A percentile compares a stretch with the other conserved stretches of the same genome.
Evolutionary conservation across 208 protist species (phyloP).

Genomic region (Herpetomonas tarakana): DNA sequence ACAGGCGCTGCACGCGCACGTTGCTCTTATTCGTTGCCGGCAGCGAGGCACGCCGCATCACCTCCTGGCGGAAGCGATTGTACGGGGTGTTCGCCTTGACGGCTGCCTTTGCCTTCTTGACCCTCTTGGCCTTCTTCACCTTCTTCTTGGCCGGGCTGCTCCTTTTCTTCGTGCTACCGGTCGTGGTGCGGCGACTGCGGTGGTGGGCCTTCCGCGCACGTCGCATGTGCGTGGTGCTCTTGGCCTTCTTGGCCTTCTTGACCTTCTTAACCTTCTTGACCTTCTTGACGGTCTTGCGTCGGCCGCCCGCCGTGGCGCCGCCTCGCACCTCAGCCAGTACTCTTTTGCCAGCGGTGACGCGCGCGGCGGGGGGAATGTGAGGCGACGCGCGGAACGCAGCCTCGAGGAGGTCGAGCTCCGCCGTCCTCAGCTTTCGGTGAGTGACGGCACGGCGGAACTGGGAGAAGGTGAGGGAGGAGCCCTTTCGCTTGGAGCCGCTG

Average conservation of each 20-base stretch:
- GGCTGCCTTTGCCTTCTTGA: constrained; percentile 8
- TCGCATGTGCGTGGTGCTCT: not conserved
- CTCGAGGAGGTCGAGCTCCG: not conserved
- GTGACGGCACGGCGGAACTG: not conserved
- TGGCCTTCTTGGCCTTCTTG: not conserved
- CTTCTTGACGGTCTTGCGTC: not conserved
- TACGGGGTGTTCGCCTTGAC: constrained; percentile 12
- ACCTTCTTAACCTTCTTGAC: not conserved
- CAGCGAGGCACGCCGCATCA: constrained; percentile 20
- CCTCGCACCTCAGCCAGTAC: not conserved
- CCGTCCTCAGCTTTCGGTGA: not conserved
- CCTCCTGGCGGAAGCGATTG: constrained; percentile 15
- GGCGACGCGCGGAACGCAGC: not conserved
- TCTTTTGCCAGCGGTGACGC: not conserved
- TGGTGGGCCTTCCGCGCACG: too few species aligned
- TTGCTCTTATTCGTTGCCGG: constrained; percentile 3
- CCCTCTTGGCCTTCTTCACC: not conserved
- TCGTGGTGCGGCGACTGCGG: too few species aligned
- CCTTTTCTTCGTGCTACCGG: not conserved
- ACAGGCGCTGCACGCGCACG: constrained; percentile 21
- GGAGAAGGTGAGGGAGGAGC: not conserved
- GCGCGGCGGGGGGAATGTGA: not conserved
- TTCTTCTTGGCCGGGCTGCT: not conserved
- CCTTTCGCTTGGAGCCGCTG: not conserved
- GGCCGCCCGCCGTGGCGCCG: not conserved